Evolutionary conservation across 75 land plant genomes (phyloP).

Genomic region (Adiantum capillusveneris): DNA sequence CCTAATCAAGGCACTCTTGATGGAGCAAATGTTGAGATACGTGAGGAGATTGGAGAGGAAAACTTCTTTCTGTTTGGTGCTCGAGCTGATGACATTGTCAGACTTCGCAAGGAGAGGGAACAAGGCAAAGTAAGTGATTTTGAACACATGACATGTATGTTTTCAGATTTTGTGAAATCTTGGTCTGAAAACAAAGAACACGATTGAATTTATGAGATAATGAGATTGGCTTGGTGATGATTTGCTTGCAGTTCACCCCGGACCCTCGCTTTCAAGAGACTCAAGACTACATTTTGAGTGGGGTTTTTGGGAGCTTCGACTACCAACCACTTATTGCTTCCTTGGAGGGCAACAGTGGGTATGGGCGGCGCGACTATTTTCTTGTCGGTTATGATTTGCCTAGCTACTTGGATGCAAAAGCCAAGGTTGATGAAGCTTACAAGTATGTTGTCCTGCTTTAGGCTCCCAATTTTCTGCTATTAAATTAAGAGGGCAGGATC

Average conservation of each 20-base stretch:
- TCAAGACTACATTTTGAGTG: neutral
- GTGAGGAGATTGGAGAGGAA: conserved; percentile 90
- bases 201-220: neutral
- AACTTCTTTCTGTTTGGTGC: conserved; percentile 97
- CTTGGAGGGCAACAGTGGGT: no score
- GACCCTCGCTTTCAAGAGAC: neutral
- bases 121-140: neutral
- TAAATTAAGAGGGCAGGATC: neutral
- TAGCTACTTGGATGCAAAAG: conserved; percentile 69
- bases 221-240: neutral
- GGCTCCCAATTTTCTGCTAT: neutral
- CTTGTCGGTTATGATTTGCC: conserved; percentile 56
- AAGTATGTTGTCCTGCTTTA: neutral
- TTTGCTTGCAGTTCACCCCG: neutral
- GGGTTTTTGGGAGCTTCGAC: conserved; percentile 8
- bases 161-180: neutral
- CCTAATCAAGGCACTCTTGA: conserved; percentile 88
- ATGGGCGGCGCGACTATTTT: conserved; percentile 40
- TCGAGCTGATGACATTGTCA: conserved; percentile 24
- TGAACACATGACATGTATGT: neutral
- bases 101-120: neutral
- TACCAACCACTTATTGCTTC: conserved; percentile 55
- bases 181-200: no score
- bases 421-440: conserved; percentile 1
- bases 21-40: conserved; percentile 96